Evolutionary conservation across 768 basidiomycete species (phyloP).

Genomic region (Auricularia sp.): DNA sequence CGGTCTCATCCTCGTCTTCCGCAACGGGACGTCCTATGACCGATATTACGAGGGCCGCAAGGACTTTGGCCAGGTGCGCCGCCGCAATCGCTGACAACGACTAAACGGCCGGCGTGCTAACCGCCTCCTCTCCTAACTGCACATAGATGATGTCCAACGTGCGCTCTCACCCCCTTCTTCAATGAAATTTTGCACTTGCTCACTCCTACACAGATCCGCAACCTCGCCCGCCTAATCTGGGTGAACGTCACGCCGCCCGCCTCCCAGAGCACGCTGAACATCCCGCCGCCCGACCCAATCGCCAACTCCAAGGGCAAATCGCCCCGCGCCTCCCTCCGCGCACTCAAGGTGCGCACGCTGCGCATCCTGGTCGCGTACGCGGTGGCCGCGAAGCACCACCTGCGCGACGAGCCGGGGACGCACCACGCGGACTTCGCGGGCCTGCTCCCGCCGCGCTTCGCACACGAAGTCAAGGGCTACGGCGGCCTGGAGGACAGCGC

Average conservation of each 20-base stretch:
- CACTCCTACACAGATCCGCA: conserved; percentile 40
- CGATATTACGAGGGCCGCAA: conserved; percentile 86
- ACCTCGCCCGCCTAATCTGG: conserved; percentile 72
- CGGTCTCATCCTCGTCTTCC: conserved; percentile 76
- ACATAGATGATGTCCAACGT: conserved; percentile 51
- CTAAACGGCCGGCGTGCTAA: background rate
- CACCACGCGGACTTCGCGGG: conserved; percentile 57
- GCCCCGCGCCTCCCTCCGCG: conserved; percentile 40
- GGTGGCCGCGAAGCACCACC: conserved; percentile 67
- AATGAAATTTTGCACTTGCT: background rate
- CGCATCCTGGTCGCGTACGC: conserved; percentile 62
- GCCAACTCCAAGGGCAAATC: background rate
- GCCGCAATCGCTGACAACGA: background rate
- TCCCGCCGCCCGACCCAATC: background rate
- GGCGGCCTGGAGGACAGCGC: background rate
- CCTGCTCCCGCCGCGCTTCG: conserved; percentile 55
- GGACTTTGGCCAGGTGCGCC: conserved; percentile 43
- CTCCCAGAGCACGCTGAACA: background rate
- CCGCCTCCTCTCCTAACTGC: background rate
- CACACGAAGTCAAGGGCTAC: conserved; percentile 18
- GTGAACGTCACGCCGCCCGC: conserved; percentile 57
- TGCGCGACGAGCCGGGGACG: conserved; percentile 69
- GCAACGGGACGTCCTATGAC: conserved; percentile 72
- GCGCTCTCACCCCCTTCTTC: background rate
- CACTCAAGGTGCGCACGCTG: conserved; percentile 58